A percentile compares a stretch with the other conserved stretches of the same genome.
These are phyloP conservation scores for Venustampulla echinocandica DNA, from an alignment of 495 filamentous ascomycete species.

Conservation along the genomic window DNA sequence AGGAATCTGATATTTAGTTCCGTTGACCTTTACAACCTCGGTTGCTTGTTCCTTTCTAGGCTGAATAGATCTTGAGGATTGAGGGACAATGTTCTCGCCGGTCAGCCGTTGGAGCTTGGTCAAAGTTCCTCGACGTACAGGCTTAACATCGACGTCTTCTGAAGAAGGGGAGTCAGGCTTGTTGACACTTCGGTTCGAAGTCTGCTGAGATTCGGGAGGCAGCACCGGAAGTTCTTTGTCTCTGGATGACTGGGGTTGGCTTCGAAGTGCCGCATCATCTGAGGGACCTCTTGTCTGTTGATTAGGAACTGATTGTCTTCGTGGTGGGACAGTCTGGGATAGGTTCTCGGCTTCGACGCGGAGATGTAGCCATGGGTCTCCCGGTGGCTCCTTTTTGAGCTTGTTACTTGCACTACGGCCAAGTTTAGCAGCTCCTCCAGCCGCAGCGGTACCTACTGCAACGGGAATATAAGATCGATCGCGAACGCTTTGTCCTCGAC, in stretches of 20 bases:
- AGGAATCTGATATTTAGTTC: conserved; percentile 11
- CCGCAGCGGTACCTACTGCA: conserved; percentile 9
- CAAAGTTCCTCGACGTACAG: conserved; percentile 11
- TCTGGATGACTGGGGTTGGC: conserved; percentile 8
- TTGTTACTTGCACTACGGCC: conserved; percentile 21
- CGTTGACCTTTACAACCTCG: conserved; percentile 13
- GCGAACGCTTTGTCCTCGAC: conserved; percentile 13
- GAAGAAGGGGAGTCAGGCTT: background rate
- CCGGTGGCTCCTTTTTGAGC: conserved; percentile 21
- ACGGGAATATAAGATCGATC: conserved; percentile 14
- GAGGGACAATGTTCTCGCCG: conserved; percentile 9
- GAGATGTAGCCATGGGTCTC: conserved; percentile 14
- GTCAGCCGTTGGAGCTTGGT: conserved; percentile 22
- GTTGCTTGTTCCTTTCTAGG: conserved; percentile 9
- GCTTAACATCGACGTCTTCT: conserved; percentile 14
- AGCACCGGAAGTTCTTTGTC: conserved; percentile 17
- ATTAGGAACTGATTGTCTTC: conserved; percentile 6
- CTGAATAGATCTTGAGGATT: conserved; percentile 5
- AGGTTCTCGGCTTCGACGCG: conserved; percentile 9
- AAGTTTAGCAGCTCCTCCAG: conserved; percentile 7
- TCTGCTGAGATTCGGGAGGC: background rate
- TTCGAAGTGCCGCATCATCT: conserved; percentile 12
- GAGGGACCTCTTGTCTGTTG: conserved; percentile 1
- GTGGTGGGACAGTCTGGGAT: conserved; percentile 7
- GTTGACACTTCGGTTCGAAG: background rate